Base-by-base conservation (phyloP, 148 eudicot genomes). In the Rhododendron vialii region DNA sequence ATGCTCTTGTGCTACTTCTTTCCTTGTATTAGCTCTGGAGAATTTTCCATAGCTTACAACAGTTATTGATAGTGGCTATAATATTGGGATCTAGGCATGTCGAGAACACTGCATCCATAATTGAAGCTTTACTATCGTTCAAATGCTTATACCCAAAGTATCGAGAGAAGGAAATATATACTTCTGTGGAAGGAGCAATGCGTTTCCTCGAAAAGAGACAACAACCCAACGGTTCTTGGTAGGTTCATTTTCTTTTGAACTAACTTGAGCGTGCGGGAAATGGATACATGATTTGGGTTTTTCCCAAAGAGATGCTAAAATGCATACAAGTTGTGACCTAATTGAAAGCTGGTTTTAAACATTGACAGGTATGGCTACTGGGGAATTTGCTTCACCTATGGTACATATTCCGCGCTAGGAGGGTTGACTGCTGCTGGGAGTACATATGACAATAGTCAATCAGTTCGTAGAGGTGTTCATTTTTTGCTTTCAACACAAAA, bases 341-440 rank as follows among this genome's bases (percentile, higher is more conserved):
- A 87, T n/a, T 2, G 35, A 36, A 7, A 17, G 2, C 5, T 9
- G 11, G 71, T 3, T 3, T 2, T 2, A 28, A 15, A 59, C 53
- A 13, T 75, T 18, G 85, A n/a, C 80, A 90, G 92, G 92, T 90
- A 90, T 83, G 92, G 92, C 17, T 86, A 81, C 35, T 90, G 92
- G 92, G 92, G 90, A 30, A 85, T 90, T 61, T 90, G 92, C 43
- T 90, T 88, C 61, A 12, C 78, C 3, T 90, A 90, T 48, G 92
- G 89, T 65, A 90, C 90, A 71, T 86, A 57, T 59, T 84, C 80
- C n/a, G 92, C 24, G 22, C 85, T 90, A 3, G 28, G 82, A 79
- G 92, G 88, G 59, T 59, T 88, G 7, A 84, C 83, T 50, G 13
- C 90, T 8, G 89, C 81, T 26, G 92, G 92, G 18, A 82, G 71